phyloP scores from a whole-genome alignment of 352 stramenopile species.

The Thalassiosira livingstoniorum region DNA sequence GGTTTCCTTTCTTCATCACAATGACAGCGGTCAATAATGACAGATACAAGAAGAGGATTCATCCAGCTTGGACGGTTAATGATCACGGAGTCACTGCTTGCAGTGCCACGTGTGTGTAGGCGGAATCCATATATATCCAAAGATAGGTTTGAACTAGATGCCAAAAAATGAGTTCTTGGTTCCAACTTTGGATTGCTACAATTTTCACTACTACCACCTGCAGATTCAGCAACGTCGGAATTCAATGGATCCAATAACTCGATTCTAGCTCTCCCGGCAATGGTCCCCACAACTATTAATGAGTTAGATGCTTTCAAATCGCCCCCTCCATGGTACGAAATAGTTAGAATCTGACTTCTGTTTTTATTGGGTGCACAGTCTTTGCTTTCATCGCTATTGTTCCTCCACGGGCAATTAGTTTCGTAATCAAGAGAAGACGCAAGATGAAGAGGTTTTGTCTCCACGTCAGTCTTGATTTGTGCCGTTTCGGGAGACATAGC shows the following conservation, averaged over 20 bases:
- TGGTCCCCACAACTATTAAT: conserved; percentile 34
- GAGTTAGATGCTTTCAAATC: not conserved
- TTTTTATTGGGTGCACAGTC: not conserved
- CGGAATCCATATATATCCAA: conserved; percentile 51
- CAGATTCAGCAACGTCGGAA: too few relatives aligned
- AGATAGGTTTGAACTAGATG: conserved; percentile 3
- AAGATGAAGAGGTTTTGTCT: conserved; percentile 6
- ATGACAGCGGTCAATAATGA: conserved; percentile 8
- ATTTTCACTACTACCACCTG: too few relatives aligned
- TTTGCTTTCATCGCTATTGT: not conserved
- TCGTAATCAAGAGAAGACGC: conserved; percentile 41
- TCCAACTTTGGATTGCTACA: not conserved
- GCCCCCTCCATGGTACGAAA: conserved; percentile 12
- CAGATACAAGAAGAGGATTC: conserved; percentile 45
- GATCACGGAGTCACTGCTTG: conserved; percentile 6
- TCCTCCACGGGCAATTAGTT: conserved; percentile 2
- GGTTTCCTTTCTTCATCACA: not conserved
- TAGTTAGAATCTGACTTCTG: conserved; percentile 38
- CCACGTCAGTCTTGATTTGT: not conserved
- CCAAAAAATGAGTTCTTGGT: not conserved
- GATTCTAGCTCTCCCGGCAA: conserved; percentile 42
- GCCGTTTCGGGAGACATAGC: not conserved
- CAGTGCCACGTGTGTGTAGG: not conserved
- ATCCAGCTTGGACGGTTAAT: conserved; percentile 54
- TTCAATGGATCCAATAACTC: too few relatives aligned